Evolutionary conservation across 1,284 basidiomycete genomes (phyloP).

Genomic region (Lignosus rhinocerotis): DNA sequence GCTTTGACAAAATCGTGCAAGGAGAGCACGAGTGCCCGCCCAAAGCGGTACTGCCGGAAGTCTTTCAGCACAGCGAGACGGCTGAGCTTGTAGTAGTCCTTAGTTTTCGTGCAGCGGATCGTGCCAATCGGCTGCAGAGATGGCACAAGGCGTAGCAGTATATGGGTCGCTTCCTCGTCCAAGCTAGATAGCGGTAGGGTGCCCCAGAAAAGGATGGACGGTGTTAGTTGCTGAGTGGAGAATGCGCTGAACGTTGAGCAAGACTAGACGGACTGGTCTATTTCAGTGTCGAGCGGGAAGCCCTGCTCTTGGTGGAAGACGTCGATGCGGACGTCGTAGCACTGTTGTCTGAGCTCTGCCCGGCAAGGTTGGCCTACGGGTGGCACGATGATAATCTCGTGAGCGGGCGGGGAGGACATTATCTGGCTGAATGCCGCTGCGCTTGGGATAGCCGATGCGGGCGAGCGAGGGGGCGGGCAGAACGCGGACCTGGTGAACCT

Average conservation of each 20-base stretch:
- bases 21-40: conserved; percentile 58
- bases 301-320: conserved; percentile 73
- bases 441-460: background rate
- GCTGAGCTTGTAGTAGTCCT: conserved; percentile 62
- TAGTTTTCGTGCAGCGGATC: conserved; percentile 45
- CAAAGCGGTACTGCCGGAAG: conserved; percentile 64
- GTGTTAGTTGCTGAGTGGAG: background rate
- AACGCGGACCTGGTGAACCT: conserved; percentile 4
- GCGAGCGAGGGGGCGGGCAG: background rate
- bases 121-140: conserved; percentile 67
- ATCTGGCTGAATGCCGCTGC: background rate
- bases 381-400: conserved; percentile 56
- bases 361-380: conserved; percentile 37
- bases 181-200: conserved; percentile 38
- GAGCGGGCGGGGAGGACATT: conserved; percentile 35
- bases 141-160: conserved; percentile 65
- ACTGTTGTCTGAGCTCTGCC: conserved; percentile 48
- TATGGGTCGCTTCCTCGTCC: conserved; percentile 65
- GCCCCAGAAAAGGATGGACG: background rate
- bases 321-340: conserved; percentile 61
- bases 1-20: conserved; percentile 61
- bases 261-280: conserved; percentile 59
- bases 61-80: conserved; percentile 68
- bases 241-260: conserved; percentile 6
- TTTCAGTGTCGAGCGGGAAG: conserved; percentile 70